Evolutionary conservation across 805 yeast species (phyloP), one percentile per base, ranked within the genome.

Genomic region (Saturnispora mendoncae): DNA sequence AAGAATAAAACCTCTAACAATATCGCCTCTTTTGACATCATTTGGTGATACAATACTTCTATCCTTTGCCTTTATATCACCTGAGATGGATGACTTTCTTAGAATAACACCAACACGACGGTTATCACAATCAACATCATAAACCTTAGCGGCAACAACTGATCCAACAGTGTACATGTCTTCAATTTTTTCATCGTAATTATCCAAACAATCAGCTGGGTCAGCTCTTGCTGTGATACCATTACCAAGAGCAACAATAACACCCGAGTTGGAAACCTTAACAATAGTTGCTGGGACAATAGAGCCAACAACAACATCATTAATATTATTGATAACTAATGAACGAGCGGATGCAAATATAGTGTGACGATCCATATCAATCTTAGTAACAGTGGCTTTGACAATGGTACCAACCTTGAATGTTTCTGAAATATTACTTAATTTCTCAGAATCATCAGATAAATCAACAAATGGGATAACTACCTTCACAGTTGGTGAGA

Each of bases 1-100:
- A 55, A 78, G 81, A 41, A 90, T 74, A 49, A 80, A 81, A n/a
- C 95, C 97, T 49, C 78, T 73, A 33, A 88, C 78, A 53, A 85
- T 69, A 44, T 77, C 80, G 31, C 94, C 95, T 42, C 74, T 69
- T 37, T 66, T 63, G 45, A 87, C 55, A 48, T 83, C 88, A 4
- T 66, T 57, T 30, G 67, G 55, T 2, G 76, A 56, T 7, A 53
- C 53, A 32, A 83, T 69, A 5, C 61, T 53, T 51, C 68, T 74
- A 51, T 80, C 81, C 41, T 62, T 66, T 10, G 78, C 68, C n/a
- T 60, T 59, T 5, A 58, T 55, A 28, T n/a, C 26, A 9, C 12
- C 13, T 29, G 24, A 15, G 20, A 34, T 12, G 13, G 12, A 24
- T 4, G 37, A 32, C 14, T 74, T 64, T 49, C 94, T 72, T 47